A percentile compares a stretch with the other conserved stretches of the same genome.
These are phyloP conservation scores for Zygosaccharomyces rouxii DNA, from an alignment of 805 yeast genomes.

Conservation along the genomic window DNA sequence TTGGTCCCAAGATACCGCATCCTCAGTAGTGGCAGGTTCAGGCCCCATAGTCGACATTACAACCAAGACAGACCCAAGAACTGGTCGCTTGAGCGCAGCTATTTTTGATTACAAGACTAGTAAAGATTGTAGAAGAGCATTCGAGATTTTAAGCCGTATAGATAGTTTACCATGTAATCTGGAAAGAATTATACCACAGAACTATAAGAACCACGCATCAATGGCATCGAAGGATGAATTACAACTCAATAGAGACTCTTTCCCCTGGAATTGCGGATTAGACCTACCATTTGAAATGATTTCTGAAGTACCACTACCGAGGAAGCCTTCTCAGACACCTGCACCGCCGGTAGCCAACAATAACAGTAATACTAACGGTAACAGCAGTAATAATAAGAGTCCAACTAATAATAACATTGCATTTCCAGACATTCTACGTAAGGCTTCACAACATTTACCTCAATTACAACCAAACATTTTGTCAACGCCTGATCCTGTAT, in stretches of 20 bases:
- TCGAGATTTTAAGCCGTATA: slow-evolving; percentile 24
- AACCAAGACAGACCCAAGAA: slow-evolving; percentile 28
- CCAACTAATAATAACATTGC: slow-evolving; percentile 16
- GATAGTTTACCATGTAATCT: slow-evolving; percentile 29
- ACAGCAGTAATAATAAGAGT: not conserved
- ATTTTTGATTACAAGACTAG: slow-evolving; percentile 25
- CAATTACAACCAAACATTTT: slow-evolving; percentile 43
- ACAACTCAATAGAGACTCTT: slow-evolving; percentile 30
- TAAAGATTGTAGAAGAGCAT: slow-evolving; percentile 29
- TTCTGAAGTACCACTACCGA: slow-evolving; percentile 33
- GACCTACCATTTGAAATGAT: slow-evolving; percentile 36
- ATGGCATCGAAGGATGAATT: slow-evolving; percentile 12
- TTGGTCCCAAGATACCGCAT: slow-evolving; percentile 62
- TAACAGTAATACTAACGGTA: slow-evolving; percentile 3
- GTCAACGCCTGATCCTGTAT: slow-evolving; percentile 52
- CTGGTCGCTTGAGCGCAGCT: slow-evolving; percentile 46
- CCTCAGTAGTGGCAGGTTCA: slow-evolving; percentile 65
- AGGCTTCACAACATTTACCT: slow-evolving; percentile 57
- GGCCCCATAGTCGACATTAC: slow-evolving; percentile 65
- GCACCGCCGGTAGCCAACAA: slow-evolving; percentile 8
- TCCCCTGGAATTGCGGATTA: slow-evolving; percentile 30
- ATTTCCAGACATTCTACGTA: slow-evolving; percentile 46
- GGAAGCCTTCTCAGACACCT: slow-evolving; percentile 23
- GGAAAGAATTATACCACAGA: slow-evolving; percentile 26
- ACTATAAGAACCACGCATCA: slow-evolving; percentile 15